These are phyloP conservation scores for Trichosanthes cucumerina DNA, from an alignment of 306 rosid species.

Conservation along the genomic window DNA sequence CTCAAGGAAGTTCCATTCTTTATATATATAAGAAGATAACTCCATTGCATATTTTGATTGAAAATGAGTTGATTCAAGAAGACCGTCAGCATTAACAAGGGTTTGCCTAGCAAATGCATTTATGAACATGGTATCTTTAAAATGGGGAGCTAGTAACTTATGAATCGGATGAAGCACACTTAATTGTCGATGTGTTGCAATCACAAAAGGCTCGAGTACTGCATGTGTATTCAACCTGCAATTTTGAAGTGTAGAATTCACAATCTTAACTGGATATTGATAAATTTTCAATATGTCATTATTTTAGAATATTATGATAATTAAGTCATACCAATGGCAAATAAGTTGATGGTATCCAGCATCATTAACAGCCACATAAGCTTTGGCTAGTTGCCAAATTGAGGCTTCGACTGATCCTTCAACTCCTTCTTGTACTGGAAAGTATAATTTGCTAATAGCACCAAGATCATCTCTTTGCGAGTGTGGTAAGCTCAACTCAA, in stretches of 20 bases:
- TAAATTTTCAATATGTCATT: background rate
- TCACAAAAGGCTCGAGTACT: conserved; percentile 62
- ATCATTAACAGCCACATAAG: conserved; percentile 58
- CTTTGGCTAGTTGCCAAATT: conserved; percentile 77
- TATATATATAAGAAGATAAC: conserved; percentile 54
- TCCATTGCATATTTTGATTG: conserved; percentile 56
- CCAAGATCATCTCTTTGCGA: conserved; percentile 47
- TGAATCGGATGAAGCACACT: conserved; percentile 80
- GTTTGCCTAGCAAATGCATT: conserved; percentile 59
- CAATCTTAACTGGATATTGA: background rate
- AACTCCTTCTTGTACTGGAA: conserved; percentile 42
- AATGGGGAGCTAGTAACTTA: conserved; percentile 67
- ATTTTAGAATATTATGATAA: background rate
- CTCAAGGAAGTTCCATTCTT: conserved; percentile 64
- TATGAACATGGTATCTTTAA: conserved; percentile 81
- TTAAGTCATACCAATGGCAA: conserved; percentile 53
- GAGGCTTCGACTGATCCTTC: conserved; percentile 18
- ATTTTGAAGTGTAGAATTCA: background rate
- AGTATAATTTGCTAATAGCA: conserved; percentile 43
- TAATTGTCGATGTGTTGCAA: conserved; percentile 64
- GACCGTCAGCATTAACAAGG: conserved; percentile 59
- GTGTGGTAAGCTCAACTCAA: conserved; percentile 76
- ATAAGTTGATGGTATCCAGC: conserved; percentile 68
- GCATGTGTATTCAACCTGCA: conserved; percentile 79
- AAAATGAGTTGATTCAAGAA: conserved; percentile 54